These are phyloP conservation scores for Fusarium subglutinans DNA, from an alignment of 2,329 filamentous ascomycete genomes.

Conservation along the genomic window DNA sequence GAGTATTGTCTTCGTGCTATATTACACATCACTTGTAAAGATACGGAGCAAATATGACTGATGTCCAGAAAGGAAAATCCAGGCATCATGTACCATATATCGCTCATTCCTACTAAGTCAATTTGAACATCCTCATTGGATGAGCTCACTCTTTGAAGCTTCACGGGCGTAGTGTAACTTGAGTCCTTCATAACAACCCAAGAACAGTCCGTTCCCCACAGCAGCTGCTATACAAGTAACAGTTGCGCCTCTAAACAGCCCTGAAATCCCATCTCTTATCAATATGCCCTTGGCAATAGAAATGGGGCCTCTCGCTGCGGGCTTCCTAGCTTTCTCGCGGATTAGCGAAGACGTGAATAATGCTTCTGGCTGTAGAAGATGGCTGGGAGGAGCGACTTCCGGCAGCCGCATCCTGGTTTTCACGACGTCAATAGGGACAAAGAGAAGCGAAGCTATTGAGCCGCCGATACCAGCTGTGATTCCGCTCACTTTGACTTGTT, in stretches of 20 bases:
- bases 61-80: no score
- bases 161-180: slow-evolving; percentile 10
- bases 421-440: slow-evolving; percentile 19
- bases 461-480: slow-evolving; percentile 24
- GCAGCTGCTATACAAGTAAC: slow-evolving; percentile 27
- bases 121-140: neutral
- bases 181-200: slow-evolving; percentile 27
- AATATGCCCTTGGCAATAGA: slow-evolving; percentile 19
- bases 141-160: neutral
- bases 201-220: slow-evolving; percentile 14
- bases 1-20: neutral
- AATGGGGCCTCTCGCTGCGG: neutral
- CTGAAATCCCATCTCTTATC: slow-evolving; percentile 7
- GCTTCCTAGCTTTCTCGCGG: slow-evolving; percentile 1
- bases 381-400: neutral
- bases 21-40: no score
- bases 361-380: slow-evolving; percentile 5
- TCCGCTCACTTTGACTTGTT: slow-evolving; percentile 19
- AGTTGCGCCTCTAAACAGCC: slow-evolving; percentile 18
- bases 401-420: slow-evolving; percentile 27
- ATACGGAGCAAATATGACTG: neutral
- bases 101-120: fast-evolving
- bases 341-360: neutral
- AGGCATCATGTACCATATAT: neutral
- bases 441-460: slow-evolving; percentile 13